These are phyloP conservation scores for Paecilomyces sp. DNA, from an alignment of 2,329 filamentous ascomycete genomes.

Conservation along the genomic window DNA sequence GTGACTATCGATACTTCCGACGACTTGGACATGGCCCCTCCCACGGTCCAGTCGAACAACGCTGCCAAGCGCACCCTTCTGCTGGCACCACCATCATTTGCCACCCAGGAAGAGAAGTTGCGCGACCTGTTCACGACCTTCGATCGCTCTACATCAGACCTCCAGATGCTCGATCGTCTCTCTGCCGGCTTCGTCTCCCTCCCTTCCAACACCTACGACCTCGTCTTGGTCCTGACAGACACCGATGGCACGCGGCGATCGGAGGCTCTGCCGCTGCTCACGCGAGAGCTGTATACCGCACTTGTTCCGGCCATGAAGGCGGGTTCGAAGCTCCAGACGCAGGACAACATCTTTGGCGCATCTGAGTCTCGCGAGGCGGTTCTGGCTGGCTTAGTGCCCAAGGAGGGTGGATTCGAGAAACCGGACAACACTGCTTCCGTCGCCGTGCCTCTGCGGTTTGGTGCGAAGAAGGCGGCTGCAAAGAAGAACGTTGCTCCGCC, in stretches of 20 bases:
- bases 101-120: conserved; percentile 74
- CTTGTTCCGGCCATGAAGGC: conserved; percentile 65
- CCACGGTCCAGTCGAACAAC: conserved; percentile 7
- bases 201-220: conserved; percentile 69
- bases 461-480: conserved; percentile 39
- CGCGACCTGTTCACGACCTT: conserved; percentile 62
- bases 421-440: conserved; percentile 53
- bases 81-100: conserved; percentile 82
- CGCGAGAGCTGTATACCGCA: conserved; percentile 59
- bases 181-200: conserved; percentile 73
- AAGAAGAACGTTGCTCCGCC: background rate
- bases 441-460: conserved; percentile 58
- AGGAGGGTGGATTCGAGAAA: conserved; percentile 64
- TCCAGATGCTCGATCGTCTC: conserved; percentile 97
- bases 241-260: conserved; percentile 56
- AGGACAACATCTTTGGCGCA: conserved; percentile 55
- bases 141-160: conserved; percentile 70
- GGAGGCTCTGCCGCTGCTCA: conserved; percentile 60
- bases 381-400: conserved; percentile 65
- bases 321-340: conserved; percentile 54
- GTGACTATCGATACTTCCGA: conserved; percentile 50
- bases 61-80: conserved; percentile 59
- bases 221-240: conserved; percentile 77
- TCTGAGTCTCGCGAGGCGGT: conserved; percentile 69
- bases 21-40: conserved; percentile 42